Conservation (phyloP, 495 filamentous ascomycete species). For the Aspergillus sclerotiicarbonarius region DNA sequence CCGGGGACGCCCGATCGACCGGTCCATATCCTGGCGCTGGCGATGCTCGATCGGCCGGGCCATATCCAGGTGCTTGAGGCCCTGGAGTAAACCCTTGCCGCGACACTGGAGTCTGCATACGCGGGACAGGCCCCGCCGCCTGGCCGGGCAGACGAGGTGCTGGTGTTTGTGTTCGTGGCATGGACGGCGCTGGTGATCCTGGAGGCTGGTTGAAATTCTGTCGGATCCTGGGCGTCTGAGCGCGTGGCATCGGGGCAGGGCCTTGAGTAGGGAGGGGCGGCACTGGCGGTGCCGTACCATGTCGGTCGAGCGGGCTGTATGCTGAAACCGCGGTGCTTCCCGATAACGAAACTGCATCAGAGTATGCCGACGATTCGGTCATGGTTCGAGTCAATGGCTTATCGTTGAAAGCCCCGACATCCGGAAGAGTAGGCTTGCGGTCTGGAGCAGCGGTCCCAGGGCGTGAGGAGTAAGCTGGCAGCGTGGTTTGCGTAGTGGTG, state of each 20-base stretch:
- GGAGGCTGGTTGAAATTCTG: background rate
- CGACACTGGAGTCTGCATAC: slow-evolving; percentile 13
- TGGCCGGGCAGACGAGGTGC: background rate
- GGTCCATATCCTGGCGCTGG: background rate
- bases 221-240: slow-evolving; percentile 1
- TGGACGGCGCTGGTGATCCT: too few species aligned
- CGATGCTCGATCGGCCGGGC: background rate
- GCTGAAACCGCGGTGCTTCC: slow-evolving; percentile 58
- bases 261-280: slow-evolving; percentile 23
- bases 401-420: slow-evolving; percentile 26
- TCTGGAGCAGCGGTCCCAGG: slow-evolving; percentile 42
- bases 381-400: slow-evolving; percentile 36
- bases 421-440: slow-evolving; percentile 41
- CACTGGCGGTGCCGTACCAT: slow-evolving; percentile 26
- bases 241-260: slow-evolving; percentile 22
- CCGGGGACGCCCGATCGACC: background rate
- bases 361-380: slow-evolving; percentile 45
- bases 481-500: slow-evolving; percentile 64
- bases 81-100: slow-evolving; percentile 10
- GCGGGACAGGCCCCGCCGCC: background rate
- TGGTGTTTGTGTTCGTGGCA: background rate
- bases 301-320: slow-evolving; percentile 45
- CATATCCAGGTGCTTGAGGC: slow-evolving; percentile 8
- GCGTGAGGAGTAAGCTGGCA: slow-evolving; percentile 60
- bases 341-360: slow-evolving; percentile 53